Base-by-base conservation (phyloP, 495 filamentous ascomycete species). In the Aspergillus leporis region DNA sequence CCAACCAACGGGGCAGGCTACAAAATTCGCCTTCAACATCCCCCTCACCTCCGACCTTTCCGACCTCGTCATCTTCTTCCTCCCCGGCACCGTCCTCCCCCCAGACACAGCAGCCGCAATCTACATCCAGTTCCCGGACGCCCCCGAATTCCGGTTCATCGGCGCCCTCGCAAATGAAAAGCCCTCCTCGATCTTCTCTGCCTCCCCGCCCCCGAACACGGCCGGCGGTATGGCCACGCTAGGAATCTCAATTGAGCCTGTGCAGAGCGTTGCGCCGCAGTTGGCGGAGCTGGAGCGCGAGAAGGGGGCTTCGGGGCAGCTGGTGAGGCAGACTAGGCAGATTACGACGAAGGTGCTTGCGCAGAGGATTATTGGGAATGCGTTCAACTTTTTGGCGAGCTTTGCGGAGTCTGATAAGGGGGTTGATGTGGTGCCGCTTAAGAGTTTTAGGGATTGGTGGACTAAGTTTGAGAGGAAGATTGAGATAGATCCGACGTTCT, bases 391-490 rank as follows among this genome's bases (percentile, higher is more conserved):
- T 70, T 77, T 99, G 46, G 86, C 93, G 22, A 90, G 92, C 64
- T 98, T 96, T 80, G 88, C 88, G 46, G 80, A 79, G 48, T 73
- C 68, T 9, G 77, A 77, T 63, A 66, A 80, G 75, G 36, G 90
- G 84, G 12, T 82, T 88, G 93, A 97, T 69, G 86, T 95, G 13
- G 89, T 99, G 22, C 91, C 95, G 34, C 68, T 99, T 55, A 90
- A 87, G 75, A 89, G 87, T 13, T 98, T 99, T 72, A 86, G 90
- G 69, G 92, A 97, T 54, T 99, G 95, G 94, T 99, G 94, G 94
- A 80, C 74, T 51, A 97, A 96, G 74, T 99, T 99, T 78, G 94
- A 99, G 84, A 84, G 83, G 40, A 88, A 85, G 73, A 80, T 98
- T 30, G 87, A 92, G 68, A 76, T 82, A 56, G 94, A 99, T 78